Percentiles rank a stretch among this genome's conserved stretches.
Evolutionary conservation across 257 asterid species (phyloP).

Genomic region (Jasminum sambac): DNA sequence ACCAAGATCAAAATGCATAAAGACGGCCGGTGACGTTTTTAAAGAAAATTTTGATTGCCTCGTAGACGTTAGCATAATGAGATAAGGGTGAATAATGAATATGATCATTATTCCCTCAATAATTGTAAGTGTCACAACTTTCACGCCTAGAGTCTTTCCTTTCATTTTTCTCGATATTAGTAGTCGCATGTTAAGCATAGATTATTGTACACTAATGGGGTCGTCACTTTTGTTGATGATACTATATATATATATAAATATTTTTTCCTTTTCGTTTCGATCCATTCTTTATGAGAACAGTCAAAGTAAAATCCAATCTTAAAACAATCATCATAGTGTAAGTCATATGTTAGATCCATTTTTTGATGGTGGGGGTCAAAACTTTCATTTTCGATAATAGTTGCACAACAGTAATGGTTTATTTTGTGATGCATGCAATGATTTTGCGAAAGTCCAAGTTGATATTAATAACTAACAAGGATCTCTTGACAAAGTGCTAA

Average conservation of each 20-base stretch:
- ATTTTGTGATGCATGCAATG: neutral
- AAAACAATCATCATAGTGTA: neutral
- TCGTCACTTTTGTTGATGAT: neutral
- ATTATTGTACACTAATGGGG: neutral
- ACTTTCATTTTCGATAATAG: neutral
- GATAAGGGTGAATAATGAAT: neutral
- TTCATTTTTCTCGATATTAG: neutral
- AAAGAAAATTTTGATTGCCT: neutral
- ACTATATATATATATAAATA: too few relatives aligned
- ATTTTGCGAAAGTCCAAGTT: neutral
- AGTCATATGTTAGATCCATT: neutral
- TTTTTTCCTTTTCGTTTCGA: too few relatives aligned
- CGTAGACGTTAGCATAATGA: neutral
- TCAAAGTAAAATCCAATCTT: neutral
- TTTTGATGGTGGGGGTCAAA: neutral
- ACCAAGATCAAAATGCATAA: neutral
- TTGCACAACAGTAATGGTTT: neutral
- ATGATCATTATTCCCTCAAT: neutral
- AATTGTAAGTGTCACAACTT: neutral
- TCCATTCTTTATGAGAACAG: neutral
- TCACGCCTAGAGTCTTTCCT: neutral
- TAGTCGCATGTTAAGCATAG: neutral
- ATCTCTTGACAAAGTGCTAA: neutral
- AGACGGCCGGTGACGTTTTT: neutral
- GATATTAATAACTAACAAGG: neutral